Conservation (phyloP, 2,329 filamentous ascomycete genomes). For the Byssothecium circinans region DNA sequence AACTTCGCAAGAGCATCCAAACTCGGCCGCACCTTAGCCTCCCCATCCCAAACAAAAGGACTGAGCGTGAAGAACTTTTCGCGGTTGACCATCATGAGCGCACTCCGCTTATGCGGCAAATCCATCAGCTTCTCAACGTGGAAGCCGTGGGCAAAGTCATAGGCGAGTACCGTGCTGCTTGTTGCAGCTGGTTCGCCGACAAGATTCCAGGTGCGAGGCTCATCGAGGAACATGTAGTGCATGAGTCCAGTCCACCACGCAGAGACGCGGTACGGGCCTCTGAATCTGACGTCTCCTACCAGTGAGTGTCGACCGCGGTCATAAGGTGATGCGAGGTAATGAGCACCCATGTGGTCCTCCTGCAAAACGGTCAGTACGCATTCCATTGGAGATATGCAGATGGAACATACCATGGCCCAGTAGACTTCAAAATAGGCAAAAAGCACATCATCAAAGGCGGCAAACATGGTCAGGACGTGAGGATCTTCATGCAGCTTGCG, state of each 20-base stretch:
- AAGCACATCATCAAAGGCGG: slow-evolving; percentile 67
- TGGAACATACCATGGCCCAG: slow-evolving; percentile 65
- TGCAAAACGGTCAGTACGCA: slow-evolving; percentile 29
- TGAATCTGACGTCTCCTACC: slow-evolving; percentile 58
- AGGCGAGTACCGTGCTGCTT: slow-evolving; percentile 69
- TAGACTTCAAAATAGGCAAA: slow-evolving; percentile 84
- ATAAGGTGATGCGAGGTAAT: slow-evolving; percentile 59
- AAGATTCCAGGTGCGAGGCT: slow-evolving; percentile 57
- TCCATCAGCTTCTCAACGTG: slow-evolving; percentile 73
- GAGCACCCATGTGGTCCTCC: slow-evolving; percentile 63
- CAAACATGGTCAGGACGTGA: slow-evolving; percentile 71
- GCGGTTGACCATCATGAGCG: slow-evolving; percentile 65
- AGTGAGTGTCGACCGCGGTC: slow-evolving; percentile 64
- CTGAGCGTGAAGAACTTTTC: slow-evolving; percentile 72
- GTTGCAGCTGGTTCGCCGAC: slow-evolving; percentile 73
- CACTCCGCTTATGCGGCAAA: slow-evolving; percentile 70
- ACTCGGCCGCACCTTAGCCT: slow-evolving; percentile 39
- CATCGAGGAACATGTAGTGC: slow-evolving; percentile 63
- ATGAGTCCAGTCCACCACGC: slow-evolving; percentile 62
- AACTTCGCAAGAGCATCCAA: slow-evolving; percentile 38
- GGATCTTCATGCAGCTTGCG: slow-evolving; percentile 69
- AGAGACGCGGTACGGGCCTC: slow-evolving; percentile 58
- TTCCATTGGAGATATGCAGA: background rate
- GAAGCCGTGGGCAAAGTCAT: slow-evolving; percentile 74
- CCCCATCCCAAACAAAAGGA: slow-evolving; percentile 51